Evolutionary conservation across 768 basidiomycete genomes (phyloP), one percentile per base, ranked within the genome.

Genomic region (Chalciporus sphaerocephalus): DNA sequence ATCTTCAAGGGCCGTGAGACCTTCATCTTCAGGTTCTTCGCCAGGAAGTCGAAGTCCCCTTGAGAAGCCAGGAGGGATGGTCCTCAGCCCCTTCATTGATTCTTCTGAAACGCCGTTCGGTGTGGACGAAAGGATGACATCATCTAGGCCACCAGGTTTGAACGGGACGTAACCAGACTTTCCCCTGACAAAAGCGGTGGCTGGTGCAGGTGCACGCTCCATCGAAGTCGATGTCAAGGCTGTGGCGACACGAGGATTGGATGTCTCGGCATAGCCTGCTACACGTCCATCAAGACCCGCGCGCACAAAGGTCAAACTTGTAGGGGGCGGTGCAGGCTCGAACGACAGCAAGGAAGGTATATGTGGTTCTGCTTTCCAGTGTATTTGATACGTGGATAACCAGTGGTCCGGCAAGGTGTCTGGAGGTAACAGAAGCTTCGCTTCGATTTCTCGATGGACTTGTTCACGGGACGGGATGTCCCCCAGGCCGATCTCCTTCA

Each of bases 151-250:
- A 37, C 96, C 96, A 6, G 96, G 96, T 69, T 83, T 79, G 66
- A 98, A 98, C 1, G 96, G 96, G 8, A 94, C 80, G 67, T 94
- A 81, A 35, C 87, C 87, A 17, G 92, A 87, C 66, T 95, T 96
- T 36, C 96, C 96, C 46, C 94, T 75, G 16, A 98, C 93, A 65
- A 98, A 98, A 44, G 79, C 84, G 43, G 79, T 75, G 46, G 74
- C 75, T 0, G 85, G 78, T 12, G 83, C 91, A 7, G 93, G 94
- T 3, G 89, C 87, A 40, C 95, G 81, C 50, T 85, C 80, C 47
- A 94, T 66, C 22, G 90, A 89, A 2, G 89, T 92, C 10, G 93
- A 96, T 2, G 85, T 90, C 4, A 89, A 71, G 15, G 89, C 88
- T 13, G 82, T 84, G 15, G 77, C 62, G n/a, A 75, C 59, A 37